Evolutionary conservation across 305 asterid species (phyloP), one percentile per base, ranked within the genome.

Genomic region (Fraxinus ornus): DNA sequence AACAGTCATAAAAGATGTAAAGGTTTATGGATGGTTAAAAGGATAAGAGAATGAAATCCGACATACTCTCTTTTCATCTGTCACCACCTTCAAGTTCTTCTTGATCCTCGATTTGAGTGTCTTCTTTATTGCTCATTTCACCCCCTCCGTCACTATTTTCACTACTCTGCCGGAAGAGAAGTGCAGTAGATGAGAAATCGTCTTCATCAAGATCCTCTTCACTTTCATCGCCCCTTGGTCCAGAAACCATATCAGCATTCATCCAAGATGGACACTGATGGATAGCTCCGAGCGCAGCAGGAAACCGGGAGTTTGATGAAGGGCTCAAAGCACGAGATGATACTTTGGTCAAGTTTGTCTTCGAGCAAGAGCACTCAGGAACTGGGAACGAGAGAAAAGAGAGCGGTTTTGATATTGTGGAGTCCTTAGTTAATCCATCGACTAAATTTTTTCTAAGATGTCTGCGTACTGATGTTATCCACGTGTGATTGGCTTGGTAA

Each of bases 1-100:
- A 57, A 49, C 60, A 17, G 26, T 19, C 68, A 19, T 57, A 57
- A 21, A 57, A n/a, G 28, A 57, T 62, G 21, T 15, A 49, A 62
- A 19, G 32, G 71, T 22, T 62, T 8, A 22, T 2, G 35, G 17
- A 21, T 28, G 33, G 30, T 24, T 7, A 8, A 9, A 62, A 60
- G 32, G 26, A 62, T 5, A 13, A 66, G 33, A 21, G 1, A 66
- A 26, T 26, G 12, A 57, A n/a, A 6, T 57, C 68, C 22, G 0
- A 19, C 33, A 12, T 28, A 66, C 74, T 35, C 35, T 62, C 47
- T 24, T 10, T 44, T 91, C 91, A 93, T 89, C 95, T 91, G 47
- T 96, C 99, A 49, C 96, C 97, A 0, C 93, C 97, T 84, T 94
- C 99, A 0, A 93, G 97, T 83, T 94, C 99, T 86, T 96, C 99